Evolutionary conservation across 441 rosid species (phyloP).

Genomic region (Aquilaria agallochum): DNA sequence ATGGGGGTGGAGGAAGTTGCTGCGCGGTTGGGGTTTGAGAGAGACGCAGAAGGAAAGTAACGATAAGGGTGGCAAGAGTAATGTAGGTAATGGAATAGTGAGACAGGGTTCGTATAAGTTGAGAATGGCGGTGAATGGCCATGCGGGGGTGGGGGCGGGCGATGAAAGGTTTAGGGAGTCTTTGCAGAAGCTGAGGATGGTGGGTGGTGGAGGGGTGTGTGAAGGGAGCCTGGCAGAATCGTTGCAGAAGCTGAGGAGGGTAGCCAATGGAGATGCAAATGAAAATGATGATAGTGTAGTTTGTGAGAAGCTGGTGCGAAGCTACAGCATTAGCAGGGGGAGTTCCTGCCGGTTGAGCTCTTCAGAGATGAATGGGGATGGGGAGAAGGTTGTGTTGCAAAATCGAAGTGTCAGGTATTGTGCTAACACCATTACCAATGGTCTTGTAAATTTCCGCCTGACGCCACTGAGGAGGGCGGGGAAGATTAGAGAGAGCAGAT

Average conservation of each 20-base stretch:
- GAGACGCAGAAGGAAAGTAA: constrained; percentile 45
- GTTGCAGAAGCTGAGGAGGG: no score
- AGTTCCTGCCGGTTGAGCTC: constrained; percentile 38
- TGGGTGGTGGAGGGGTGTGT: constrained; percentile 31
- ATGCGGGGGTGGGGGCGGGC: no score
- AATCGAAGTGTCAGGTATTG: constrained; percentile 59
- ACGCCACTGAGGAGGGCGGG: constrained; percentile 37
- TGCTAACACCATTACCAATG: constrained; percentile 46
- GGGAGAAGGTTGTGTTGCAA: constrained; percentile 47
- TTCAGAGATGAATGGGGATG: constrained; percentile 36
- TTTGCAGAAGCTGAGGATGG: constrained; percentile 53
- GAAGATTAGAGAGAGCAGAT: constrained; percentile 10
- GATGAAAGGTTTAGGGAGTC: constrained; percentile 46
- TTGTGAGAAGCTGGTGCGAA: constrained; percentile 35
- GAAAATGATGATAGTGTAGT: no score
- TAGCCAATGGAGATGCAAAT: no score
- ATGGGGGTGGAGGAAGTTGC: constrained; percentile 52
- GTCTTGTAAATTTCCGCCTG: constrained; percentile 53
- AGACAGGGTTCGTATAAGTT: constrained; percentile 49
- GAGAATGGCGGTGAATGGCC: constrained; percentile 23
- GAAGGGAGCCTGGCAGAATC: constrained; percentile 29
- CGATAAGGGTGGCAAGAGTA: constrained; percentile 35
- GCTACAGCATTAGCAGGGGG: constrained; percentile 70
- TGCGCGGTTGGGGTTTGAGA: constrained; percentile 64
- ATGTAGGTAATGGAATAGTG: no score